Evolutionary conservation across 257 asterid species (phyloP), one percentile per base, ranked within the genome.

Genomic region (Ehretia macrophylla): DNA sequence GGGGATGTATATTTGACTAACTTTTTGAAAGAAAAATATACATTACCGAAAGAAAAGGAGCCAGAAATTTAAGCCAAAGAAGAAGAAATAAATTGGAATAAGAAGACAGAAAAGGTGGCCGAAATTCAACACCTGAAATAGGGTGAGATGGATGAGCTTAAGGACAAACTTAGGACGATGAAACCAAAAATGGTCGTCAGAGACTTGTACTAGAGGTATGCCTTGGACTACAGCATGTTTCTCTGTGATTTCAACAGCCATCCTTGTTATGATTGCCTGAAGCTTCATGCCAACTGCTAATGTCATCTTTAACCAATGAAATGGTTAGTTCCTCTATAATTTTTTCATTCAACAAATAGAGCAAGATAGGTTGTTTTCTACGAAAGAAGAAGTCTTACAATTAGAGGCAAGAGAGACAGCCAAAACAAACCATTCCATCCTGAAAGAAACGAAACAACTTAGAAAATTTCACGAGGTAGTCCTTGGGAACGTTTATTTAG

Each of bases 221-320:
- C 99, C 99, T 64, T 88, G 95, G 59, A 93, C 86, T 14, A 93
- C 99, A 1, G 96, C 95, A 59, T 93, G 99, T 54, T 82, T 86
- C 71, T 92, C 99, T 79, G 79, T 88, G 73, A 92, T 86, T 72
- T 92, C 97, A 42, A 92, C 73, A 23, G 99, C 97, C 99, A 92
- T 92, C 67, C 73, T 83, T 12, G 96, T 71, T 76, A 92, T 88
- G 78, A 92, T 86, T 44, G 94, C 83, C 68, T 92, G 99, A 37
- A 92, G 96, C 85, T 92, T 92, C 47, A 94, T 92, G 18, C 97
- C 99, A 46, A 86, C 85, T 72, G 97, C 86, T 81, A 89, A 77
- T 71, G 79, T 86, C 50, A 67, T 68, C 99, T 93, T 81, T 75
- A 71, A 68, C 58, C 64, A 61, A 66, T 54, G 64, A 64, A 71